Evolutionary conservation across 768 basidiomycete species (phyloP).

Genomic region (Tulasnella sp.): DNA sequence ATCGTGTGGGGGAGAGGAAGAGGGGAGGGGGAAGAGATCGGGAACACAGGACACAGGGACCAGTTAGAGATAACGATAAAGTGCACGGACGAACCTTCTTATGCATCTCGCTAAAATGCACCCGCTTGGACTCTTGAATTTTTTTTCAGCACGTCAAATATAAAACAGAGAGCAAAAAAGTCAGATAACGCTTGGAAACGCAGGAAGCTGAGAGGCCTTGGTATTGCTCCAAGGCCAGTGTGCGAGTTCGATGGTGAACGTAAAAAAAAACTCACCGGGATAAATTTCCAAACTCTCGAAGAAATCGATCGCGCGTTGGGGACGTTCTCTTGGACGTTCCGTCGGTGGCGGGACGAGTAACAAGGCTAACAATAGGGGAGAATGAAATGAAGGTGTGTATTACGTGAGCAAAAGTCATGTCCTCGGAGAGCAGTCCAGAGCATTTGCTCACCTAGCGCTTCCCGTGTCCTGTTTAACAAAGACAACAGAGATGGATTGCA

Average conservation of each 20-base stretch:
- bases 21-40: background rate
- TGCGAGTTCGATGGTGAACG: too few relatives aligned
- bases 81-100: background rate
- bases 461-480: slow-evolving; percentile 45
- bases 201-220: background rate
- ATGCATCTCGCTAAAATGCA: slow-evolving; percentile 12
- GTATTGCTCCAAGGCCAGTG: too few relatives aligned
- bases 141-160: too few relatives aligned
- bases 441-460: slow-evolving; percentile 42
- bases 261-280: slow-evolving; percentile 23
- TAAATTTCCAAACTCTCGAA: slow-evolving; percentile 35
- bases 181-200: background rate
- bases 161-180: background rate
- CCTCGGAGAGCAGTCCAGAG: too few relatives aligned
- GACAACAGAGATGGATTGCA: slow-evolving; percentile 13
- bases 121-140: slow-evolving; percentile 1
- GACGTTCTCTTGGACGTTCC: slow-evolving; percentile 20
- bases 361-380: too few relatives aligned
- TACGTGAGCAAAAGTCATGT: background rate
- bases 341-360: slow-evolving; percentile 27
- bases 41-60: background rate
- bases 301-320: slow-evolving; percentile 26
- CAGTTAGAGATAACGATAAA: background rate
- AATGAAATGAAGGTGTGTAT: background rate
- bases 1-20: background rate